Conservation (phyloP, 2,329 filamentous ascomycete species). For the Monilinia aucupariae region DNA sequence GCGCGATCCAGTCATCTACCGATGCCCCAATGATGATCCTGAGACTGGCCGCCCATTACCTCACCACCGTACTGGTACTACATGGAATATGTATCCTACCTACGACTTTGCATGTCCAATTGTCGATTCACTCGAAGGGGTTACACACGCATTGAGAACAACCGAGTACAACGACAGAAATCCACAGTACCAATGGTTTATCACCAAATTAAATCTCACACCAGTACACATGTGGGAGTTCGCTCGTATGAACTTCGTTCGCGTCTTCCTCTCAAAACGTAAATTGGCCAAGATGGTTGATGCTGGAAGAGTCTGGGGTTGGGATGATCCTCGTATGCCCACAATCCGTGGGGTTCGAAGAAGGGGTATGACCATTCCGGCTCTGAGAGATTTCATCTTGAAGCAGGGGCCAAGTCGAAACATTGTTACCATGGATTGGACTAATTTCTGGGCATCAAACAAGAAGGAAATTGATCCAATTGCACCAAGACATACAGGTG, state of each 20-base stretch:
- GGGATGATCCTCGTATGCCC: slow-evolving; percentile 84
- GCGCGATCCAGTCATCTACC: slow-evolving; percentile 95
- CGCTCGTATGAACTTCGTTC: slow-evolving; percentile 76
- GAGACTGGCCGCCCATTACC: slow-evolving; percentile 53
- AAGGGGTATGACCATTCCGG: slow-evolving; percentile 72
- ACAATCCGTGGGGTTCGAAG: slow-evolving; percentile 74
- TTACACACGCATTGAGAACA: slow-evolving; percentile 76
- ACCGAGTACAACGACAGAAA: slow-evolving; percentile 87
- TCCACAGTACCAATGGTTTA: slow-evolving; percentile 81
- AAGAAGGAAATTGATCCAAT: slow-evolving; percentile 80
- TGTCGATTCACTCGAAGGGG: slow-evolving; percentile 73
- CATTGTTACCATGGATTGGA: slow-evolving; percentile 81
- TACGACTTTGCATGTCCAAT: slow-evolving; percentile 84
- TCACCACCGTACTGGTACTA: slow-evolving; percentile 74
- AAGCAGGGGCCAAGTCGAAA: slow-evolving; percentile 81
- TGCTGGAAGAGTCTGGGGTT: slow-evolving; percentile 69
- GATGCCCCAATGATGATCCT: slow-evolving; percentile 65
- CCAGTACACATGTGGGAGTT: slow-evolving; percentile 84
- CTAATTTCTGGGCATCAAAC: slow-evolving; percentile 62
- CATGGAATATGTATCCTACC: slow-evolving; percentile 82
- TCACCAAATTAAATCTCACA: slow-evolving; percentile 66
- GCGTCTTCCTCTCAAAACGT: slow-evolving; percentile 77
- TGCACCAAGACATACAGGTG: slow-evolving; percentile 67
- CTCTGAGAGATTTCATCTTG: slow-evolving; percentile 76
- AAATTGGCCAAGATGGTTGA: slow-evolving; percentile 82